Percentiles rank a stretch among this genome's conserved stretches.
phyloP scores from a whole-genome alignment of 2,329 filamentous ascomycete genomes.

The Lasiodiplodia citricola region DNA sequence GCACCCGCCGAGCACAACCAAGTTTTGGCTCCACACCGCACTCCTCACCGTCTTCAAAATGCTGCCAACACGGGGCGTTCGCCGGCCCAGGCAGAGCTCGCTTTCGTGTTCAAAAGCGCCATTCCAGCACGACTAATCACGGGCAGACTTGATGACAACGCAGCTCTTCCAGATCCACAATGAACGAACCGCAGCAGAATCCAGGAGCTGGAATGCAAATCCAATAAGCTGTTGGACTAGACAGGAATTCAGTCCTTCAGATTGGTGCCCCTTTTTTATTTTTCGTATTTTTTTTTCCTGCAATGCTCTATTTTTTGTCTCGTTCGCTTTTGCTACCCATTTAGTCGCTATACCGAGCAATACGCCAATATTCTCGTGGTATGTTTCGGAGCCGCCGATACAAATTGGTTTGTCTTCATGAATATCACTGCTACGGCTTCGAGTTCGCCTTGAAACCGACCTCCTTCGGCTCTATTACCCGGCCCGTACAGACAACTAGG shows the following conservation, averaged over 20 bases:
- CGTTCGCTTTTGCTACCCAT: neutral
- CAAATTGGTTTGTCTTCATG: neutral
- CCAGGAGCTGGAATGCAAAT: neutral
- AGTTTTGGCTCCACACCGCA: neutral
- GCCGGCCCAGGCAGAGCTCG: conserved; percentile 1
- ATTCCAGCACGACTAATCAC: neutral
- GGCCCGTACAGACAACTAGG: neutral
- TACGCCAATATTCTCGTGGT: neutral
- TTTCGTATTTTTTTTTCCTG: neutral
- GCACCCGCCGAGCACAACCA: conserved; percentile 1
- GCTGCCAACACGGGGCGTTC: conserved; percentile 2
- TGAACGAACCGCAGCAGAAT: neutral
- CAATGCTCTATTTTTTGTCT: neutral
- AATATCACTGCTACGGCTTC: neutral
- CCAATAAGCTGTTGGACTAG: neutral
- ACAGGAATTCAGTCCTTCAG: neutral
- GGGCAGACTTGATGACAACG: neutral
- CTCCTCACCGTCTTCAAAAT: neutral
- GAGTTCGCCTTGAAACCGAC: neutral
- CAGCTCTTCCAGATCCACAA: neutral
- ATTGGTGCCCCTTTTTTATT: neutral
- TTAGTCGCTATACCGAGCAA: neutral
- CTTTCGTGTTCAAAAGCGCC: neutral
- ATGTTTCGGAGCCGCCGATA: neutral
- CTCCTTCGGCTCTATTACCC: neutral